Percentiles rank a stretch among this genome's conserved stretches.
phyloP scores from a whole-genome alignment of 441 rosid species.

The Jatropha podagrica region DNA sequence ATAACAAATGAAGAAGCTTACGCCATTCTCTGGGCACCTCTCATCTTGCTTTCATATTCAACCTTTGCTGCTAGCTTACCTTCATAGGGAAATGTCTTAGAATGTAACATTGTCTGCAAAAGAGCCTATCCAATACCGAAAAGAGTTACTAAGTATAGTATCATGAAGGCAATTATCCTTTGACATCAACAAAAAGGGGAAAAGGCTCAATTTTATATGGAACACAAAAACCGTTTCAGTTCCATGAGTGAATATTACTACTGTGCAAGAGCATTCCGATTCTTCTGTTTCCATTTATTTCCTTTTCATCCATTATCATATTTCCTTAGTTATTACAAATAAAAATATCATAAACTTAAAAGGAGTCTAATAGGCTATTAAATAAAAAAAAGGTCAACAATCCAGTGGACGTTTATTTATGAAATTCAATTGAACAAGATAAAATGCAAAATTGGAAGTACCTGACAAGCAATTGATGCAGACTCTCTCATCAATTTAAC shows the following conservation, averaged over 20 bases:
- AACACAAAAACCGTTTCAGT: too few relatives aligned
- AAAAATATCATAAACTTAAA: not conserved
- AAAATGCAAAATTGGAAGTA: constrained; percentile 32
- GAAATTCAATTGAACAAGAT: not conserved
- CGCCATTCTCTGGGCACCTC: constrained; percentile 99
- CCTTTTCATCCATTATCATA: not conserved
- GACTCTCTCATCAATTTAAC: constrained; percentile 89
- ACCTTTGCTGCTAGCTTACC: constrained; percentile 73
- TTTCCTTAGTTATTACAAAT: not conserved
- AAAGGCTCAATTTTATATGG: not conserved
- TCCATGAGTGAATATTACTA: too few relatives aligned
- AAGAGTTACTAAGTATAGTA: constrained; percentile 8
- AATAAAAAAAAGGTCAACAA: not conserved
- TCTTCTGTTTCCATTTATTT: not conserved
- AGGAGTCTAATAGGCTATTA: not conserved
- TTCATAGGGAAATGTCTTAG: constrained; percentile 75
- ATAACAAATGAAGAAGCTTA: constrained; percentile 46
- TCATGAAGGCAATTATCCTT: constrained; percentile 5
- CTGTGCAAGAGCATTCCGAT: not conserved
- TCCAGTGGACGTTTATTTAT: not conserved
- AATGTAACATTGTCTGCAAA: constrained; percentile 88
- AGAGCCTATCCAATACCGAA: constrained; percentile 56
- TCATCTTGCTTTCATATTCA: constrained; percentile 87
- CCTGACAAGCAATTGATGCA: constrained; percentile 98
- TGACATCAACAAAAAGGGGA: not conserved